A percentile compares a stretch with the other conserved stretches of the same genome.
phyloP scores from a whole-genome alignment of 345 rosid species.

The Aegle marmelos region DNA sequence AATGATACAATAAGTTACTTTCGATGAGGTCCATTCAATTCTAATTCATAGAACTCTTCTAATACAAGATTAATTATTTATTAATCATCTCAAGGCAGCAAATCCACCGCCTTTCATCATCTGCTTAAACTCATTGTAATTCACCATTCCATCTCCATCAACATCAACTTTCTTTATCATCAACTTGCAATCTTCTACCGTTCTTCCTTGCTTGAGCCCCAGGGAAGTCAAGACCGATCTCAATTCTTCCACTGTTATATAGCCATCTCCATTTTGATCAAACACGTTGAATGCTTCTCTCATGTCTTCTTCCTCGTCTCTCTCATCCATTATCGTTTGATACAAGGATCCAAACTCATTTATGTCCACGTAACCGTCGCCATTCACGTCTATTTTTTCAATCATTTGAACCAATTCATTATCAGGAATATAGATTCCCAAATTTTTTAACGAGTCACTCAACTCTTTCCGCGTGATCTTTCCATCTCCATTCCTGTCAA shows the following conservation, averaged over 20 bases:
- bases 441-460: slow-evolving; percentile 59
- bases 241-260: slow-evolving; percentile 85
- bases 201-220: slow-evolving; percentile 83
- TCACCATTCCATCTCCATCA: slow-evolving; percentile 94
- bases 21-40: neutral
- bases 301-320: slow-evolving; percentile 85
- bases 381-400: slow-evolving; percentile 80
- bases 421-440: slow-evolving; percentile 69
- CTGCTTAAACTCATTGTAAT: slow-evolving; percentile 79
- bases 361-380: slow-evolving; percentile 80
- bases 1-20: neutral
- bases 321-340: slow-evolving; percentile 78
- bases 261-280: slow-evolving; percentile 90
- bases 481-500: slow-evolving; percentile 83
- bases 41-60: neutral
- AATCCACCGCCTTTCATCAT: slow-evolving; percentile 96
- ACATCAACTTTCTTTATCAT: slow-evolving; percentile 90
- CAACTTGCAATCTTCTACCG: slow-evolving; percentile 72
- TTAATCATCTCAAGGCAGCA: slow-evolving; percentile 57
- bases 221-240: slow-evolving; percentile 75
- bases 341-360: slow-evolving; percentile 82
- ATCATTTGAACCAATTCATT: slow-evolving; percentile 68
- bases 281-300: slow-evolving; percentile 86
- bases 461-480: slow-evolving; percentile 71
- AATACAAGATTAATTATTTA: neutral